Evolutionary conservation across 306 rosid species (phyloP).

Genomic region (Cicer cuneatum): DNA sequence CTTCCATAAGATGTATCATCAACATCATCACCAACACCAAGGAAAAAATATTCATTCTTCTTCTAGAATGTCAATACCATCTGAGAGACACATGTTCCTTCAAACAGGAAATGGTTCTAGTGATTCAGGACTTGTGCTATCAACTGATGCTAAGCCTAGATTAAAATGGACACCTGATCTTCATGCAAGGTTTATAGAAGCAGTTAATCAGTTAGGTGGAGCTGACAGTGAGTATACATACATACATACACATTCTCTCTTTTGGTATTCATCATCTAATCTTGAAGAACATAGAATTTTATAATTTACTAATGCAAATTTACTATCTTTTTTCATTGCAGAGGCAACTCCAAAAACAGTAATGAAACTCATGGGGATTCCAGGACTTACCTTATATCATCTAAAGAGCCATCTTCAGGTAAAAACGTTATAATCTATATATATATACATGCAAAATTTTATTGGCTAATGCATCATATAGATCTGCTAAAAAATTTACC

Average conservation of each 20-base stretch:
- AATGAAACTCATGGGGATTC: conserved; percentile 96
- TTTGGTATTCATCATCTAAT: conserved; percentile 22
- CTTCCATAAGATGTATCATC: conserved; percentile 66
- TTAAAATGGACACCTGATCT: conserved; percentile 97
- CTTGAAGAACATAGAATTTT: conserved; percentile 16
- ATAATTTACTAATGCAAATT: conserved; percentile 38
- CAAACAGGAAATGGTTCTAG: conserved; percentile 69
- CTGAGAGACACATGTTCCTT: conserved; percentile 78
- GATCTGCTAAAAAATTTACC: conserved; percentile 7
- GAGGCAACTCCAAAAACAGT: conserved; percentile 99
- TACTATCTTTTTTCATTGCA: conserved; percentile 52
- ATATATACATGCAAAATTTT: neutral
- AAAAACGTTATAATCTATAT: conserved; percentile 33
- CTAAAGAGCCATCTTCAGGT: conserved; percentile 99
- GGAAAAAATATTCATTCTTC: conserved; percentile 71
- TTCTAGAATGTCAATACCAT: conserved; percentile 65
- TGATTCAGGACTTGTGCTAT: conserved; percentile 93
- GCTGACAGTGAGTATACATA: conserved; percentile 80
- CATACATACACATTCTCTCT: neutral
- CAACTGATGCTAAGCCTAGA: conserved; percentile 96
- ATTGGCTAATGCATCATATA: neutral
- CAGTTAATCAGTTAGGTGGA: conserved; percentile 90
- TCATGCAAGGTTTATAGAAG: conserved; percentile 88
- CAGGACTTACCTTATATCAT: conserved; percentile 93
- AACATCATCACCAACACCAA: conserved; percentile 73